phyloP scores from a whole-genome alignment of 176 grass and related monocot genomes.

The Chloris gayana region DNA sequence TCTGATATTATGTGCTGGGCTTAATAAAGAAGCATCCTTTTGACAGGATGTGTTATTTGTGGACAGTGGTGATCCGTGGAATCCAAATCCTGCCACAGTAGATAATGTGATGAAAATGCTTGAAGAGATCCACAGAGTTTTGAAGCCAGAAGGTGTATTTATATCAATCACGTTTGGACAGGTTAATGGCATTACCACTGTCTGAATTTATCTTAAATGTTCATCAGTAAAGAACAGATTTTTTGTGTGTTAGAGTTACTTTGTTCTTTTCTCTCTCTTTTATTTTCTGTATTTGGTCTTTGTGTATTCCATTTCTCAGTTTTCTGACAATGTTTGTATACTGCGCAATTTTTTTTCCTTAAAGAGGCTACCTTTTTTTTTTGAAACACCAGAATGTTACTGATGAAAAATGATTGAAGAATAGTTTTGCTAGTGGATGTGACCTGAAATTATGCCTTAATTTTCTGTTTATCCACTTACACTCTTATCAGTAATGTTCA shows the following conservation, averaged over 20 bases:
- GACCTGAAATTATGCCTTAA: background rate
- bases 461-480: background rate
- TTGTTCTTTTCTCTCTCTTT: background rate
- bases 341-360: no score
- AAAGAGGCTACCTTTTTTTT: no score
- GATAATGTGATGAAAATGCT: conserved; percentile 92
- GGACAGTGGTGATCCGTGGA: conserved; percentile 93
- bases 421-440: background rate
- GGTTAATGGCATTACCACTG: conserved; percentile 39
- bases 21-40: conserved; percentile 39
- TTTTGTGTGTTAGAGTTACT: background rate
- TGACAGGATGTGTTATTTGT: conserved; percentile 87
- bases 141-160: conserved; percentile 78
- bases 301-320: no score
- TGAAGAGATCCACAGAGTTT: conserved; percentile 72
- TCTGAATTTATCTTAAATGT: background rate
- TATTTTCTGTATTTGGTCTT: no score
- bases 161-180: conserved; percentile 91
- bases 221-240: background rate
- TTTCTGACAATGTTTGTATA: no score
- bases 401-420: background rate
- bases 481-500: conserved; percentile 1
- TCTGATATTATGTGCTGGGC: background rate
- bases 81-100: conserved; percentile 63
- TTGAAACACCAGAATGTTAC: background rate